Conservation (phyloP, 768 basidiomycete species). For the Flagelloscypha sp. region DNA sequence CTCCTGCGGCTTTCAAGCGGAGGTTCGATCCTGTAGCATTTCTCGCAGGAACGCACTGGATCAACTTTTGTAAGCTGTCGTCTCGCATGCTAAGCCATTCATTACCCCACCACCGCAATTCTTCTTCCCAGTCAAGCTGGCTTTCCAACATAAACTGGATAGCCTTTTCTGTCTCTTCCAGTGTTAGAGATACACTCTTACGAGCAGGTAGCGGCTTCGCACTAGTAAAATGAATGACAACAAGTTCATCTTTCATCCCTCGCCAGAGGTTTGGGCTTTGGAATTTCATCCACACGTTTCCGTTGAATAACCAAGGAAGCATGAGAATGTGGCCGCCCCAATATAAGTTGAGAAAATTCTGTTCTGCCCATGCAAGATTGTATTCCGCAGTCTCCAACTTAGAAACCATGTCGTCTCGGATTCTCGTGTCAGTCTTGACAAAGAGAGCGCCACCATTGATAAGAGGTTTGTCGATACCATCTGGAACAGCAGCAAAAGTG, state of each 20-base stretch:
- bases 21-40: too few species aligned
- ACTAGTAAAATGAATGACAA: slow-evolving; percentile 29
- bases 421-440: slow-evolving; percentile 20
- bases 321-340: slow-evolving; percentile 23
- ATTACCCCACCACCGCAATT: too few species aligned
- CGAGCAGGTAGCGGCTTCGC: too few species aligned
- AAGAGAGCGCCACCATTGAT: slow-evolving; percentile 30
- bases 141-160: too few species aligned
- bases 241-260: slow-evolving; percentile 19
- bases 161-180: too few species aligned
- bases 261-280: slow-evolving; percentile 23
- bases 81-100: too few species aligned
- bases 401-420: slow-evolving; percentile 21
- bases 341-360: slow-evolving; percentile 34
- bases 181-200: too few species aligned
- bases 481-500: slow-evolving; percentile 25
- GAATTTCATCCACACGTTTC: slow-evolving; percentile 26
- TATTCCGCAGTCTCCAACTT: slow-evolving; percentile 32
- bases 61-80: too few species aligned
- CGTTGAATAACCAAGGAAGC: slow-evolving; percentile 28
- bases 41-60: too few species aligned
- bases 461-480: slow-evolving; percentile 14
- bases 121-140: too few species aligned
- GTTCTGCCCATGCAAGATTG: slow-evolving; percentile 29
- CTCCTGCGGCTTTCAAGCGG: too few species aligned